These are phyloP conservation scores for Psidium friedrichsthalianum DNA, from an alignment of 345 rosid genomes.

Conservation along the genomic window DNA sequence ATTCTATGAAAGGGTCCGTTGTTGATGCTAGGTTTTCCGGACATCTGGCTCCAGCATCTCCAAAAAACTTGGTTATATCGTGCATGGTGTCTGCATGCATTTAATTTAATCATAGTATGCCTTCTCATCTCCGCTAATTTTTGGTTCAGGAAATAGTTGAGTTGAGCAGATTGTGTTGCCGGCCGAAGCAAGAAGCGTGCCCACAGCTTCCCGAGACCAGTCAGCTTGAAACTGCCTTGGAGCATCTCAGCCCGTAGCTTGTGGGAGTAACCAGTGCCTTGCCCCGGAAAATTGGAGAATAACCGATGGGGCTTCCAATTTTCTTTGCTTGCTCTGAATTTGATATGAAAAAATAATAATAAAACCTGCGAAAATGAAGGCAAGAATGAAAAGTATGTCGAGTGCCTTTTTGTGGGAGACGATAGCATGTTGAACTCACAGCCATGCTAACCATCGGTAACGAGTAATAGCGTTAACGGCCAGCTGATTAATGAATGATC, in stretches of 20 bases:
- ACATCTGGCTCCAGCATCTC: neutral
- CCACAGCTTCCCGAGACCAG: neutral
- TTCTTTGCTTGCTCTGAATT: neutral
- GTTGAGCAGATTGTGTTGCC: slow-evolving; percentile 31
- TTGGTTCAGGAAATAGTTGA: slow-evolving; percentile 26
- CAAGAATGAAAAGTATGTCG: neutral
- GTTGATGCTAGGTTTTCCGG: neutral
- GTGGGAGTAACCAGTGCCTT: slow-evolving; percentile 2
- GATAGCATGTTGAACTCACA: neutral
- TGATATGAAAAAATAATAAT: neutral
- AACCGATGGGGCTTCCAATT: neutral
- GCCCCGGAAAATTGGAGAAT: neutral
- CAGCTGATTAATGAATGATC: neutral
- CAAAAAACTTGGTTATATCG: neutral
- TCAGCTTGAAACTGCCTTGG: neutral
- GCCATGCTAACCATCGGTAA: neutral
- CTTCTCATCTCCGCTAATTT: neutral
- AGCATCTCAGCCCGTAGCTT: slow-evolving; percentile 1
- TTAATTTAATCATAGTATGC: neutral
- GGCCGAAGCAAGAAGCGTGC: slow-evolving; percentile 12
- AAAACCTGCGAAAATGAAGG: neutral
- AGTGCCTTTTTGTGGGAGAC: neutral
- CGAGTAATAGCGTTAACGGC: neutral
- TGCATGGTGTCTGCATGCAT: neutral
- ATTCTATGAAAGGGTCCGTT: neutral